Evolutionary conservation across 1,284 basidiomycete species (phyloP).

Genomic region (Ganoderma leucocontextum): DNA sequence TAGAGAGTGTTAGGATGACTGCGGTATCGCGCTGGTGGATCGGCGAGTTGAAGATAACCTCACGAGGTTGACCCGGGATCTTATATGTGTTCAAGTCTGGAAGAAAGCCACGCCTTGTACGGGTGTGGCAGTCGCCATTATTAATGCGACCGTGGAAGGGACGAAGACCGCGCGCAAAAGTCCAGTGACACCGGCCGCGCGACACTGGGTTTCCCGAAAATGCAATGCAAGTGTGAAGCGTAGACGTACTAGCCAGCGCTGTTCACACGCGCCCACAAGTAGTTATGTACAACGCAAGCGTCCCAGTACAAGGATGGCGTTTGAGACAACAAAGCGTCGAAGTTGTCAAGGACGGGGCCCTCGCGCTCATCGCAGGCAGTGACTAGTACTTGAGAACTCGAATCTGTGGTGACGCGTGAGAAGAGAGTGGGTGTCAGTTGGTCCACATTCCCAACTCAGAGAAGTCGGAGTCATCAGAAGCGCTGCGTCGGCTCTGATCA

Average conservation of each 20-base stretch:
- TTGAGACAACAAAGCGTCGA: neutral
- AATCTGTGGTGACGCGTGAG: no score
- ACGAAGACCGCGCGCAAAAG: no score
- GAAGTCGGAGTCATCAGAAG: neutral
- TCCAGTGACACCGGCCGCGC: no score
- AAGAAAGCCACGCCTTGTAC: neutral
- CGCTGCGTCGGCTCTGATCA: neutral
- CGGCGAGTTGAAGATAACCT: neutral
- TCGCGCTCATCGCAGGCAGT: neutral
- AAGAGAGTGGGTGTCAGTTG: neutral
- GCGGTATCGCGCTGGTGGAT: neutral
- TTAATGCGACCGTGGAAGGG: neutral
- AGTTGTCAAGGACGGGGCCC: no score
- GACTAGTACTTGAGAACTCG: no score
- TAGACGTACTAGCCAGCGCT: neutral
- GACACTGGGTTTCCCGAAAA: neutral
- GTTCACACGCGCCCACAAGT: constrained; percentile 3
- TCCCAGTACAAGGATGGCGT: neutral
- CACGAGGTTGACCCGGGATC: no score
- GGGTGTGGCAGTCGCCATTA: neutral
- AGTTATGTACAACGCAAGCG: neutral
- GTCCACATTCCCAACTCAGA: neutral
- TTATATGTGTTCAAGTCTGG: neutral
- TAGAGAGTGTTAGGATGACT: no score
- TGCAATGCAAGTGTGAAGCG: neutral